Base-by-base conservation (phyloP, 148 eudicot genomes). In the Bassia scoparia region DNA sequence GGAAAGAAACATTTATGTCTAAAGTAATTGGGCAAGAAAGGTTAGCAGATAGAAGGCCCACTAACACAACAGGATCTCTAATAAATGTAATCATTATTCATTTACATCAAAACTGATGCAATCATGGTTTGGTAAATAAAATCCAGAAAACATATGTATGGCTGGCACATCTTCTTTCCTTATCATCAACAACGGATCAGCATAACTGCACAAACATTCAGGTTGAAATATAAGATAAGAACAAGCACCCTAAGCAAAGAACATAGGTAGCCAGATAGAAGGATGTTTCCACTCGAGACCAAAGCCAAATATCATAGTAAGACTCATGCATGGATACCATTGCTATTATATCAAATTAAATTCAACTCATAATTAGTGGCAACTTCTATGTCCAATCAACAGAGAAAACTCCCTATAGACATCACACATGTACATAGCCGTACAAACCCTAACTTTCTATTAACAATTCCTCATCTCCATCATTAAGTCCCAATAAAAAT, bases 371-470 rank as follows among this genome's bases (percentile, higher is more conserved):
- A 50, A 14, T 78, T 18, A 29, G 67, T 31, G 73, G 60, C n/a
- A 67, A 49, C 55, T 74, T 62, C 60, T 16, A 68, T 21, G 78
- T 79, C 74, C 43, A 61, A 61, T 69, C 77, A 59, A 71, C 44
- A 70, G 61, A 53, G 13, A 24, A 12, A 50, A 61, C 44, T 73
- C 62, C 56, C 29, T 41, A 38, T 6, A 44, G 63, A 74, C 78
- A 79, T 61, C 58, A 43, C 78, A 79, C 74, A 79, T 79, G 78
- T 66, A 76, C 48, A 62, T 70, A 41, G 68, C 58, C 18, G 67
- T 67, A 44, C 67, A 46, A 54, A 72, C 52, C 46, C 48, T 71
- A 66, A 53, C 46, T 74, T 62, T 65, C 15, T 44, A 71, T 64
- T n/a, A 54, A 24, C 62, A 70, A 31, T 60, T n/a, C n/a, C n/a